Evolutionary conservation across 2,329 filamentous ascomycete species (phyloP).

Genomic region (Fusarium avenaceum): DNA sequence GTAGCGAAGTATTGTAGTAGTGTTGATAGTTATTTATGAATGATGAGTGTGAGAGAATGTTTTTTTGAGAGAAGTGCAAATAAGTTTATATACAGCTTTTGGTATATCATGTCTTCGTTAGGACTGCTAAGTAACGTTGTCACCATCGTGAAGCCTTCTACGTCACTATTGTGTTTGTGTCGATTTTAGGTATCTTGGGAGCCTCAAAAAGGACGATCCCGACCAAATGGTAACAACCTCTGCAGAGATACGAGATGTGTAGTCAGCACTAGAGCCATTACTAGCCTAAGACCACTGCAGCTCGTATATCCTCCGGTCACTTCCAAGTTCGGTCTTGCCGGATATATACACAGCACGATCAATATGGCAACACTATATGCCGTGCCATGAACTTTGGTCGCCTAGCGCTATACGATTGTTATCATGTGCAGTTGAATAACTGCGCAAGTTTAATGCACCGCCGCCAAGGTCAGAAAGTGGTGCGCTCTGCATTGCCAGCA

Average conservation of each 20-base stretch:
- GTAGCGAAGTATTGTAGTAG: not conserved
- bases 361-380: not conserved
- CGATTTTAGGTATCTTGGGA: not conserved
- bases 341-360: too few relatives aligned
- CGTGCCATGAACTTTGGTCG: not conserved
- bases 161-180: not conserved
- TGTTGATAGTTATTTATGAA: not conserved
- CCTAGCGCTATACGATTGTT: not conserved
- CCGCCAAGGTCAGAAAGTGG: not conserved
- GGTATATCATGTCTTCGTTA: not conserved
- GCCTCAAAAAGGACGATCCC: not conserved
- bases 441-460: not conserved
- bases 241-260: constrained; percentile 7
- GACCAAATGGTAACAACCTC: not conserved
- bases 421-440: not conserved
- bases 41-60: not conserved
- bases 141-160: not conserved
- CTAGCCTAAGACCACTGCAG: not conserved
- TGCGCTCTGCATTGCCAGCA: not conserved
- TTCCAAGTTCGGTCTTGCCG: not conserved
- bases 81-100: constrained; percentile 1
- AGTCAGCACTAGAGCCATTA: constrained; percentile 10
- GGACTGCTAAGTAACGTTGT: not conserved
- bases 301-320: not conserved
- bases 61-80: not conserved